Percentiles rank a stretch among this genome's conserved stretches.
Evolutionary conservation across 768 basidiomycete species (phyloP).

Genomic region (Leucogyrophana mollusca): DNA sequence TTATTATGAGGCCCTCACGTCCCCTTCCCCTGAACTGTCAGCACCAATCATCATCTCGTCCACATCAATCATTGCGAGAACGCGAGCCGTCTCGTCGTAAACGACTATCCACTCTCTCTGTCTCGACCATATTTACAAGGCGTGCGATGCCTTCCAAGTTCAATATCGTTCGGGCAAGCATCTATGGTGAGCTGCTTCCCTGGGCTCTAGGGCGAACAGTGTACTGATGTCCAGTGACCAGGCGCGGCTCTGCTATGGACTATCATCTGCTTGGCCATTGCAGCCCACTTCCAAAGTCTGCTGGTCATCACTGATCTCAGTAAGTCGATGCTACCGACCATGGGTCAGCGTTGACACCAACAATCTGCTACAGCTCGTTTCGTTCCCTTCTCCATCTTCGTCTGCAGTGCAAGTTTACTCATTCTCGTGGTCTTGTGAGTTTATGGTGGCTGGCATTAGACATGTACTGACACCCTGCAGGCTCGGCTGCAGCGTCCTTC

Average conservation of each 20-base stretch:
- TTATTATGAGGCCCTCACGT: constrained; percentile 28
- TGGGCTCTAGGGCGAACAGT: neutral
- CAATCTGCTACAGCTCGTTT: constrained; percentile 62
- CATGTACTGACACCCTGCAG: constrained; percentile 32
- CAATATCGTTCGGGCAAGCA: constrained; percentile 62
- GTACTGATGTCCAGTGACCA: constrained; percentile 30
- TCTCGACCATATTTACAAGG: constrained; percentile 28
- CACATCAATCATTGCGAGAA: constrained; percentile 15
- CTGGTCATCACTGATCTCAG: constrained; percentile 79
- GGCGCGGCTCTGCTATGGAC: constrained; percentile 73
- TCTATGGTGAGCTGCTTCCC: constrained; percentile 70
- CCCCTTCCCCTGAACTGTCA: constrained; percentile 22
- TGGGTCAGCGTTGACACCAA: neutral
- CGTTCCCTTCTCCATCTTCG: constrained; percentile 83
- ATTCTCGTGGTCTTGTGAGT: constrained; percentile 68
- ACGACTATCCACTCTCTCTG: constrained; percentile 29
- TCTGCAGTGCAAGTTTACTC: constrained; percentile 67
- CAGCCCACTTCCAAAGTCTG: constrained; percentile 72
- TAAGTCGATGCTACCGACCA: constrained; percentile 34
- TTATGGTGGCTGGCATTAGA: constrained; percentile 3
- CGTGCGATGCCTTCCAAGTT: constrained; percentile 68
- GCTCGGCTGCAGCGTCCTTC: constrained; percentile 61
- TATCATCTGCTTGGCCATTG: constrained; percentile 75
- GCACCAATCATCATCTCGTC: constrained; percentile 22
- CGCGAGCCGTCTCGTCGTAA: constrained; percentile 32